Percentiles rank a stretch among this genome's conserved stretches.
Evolutionary conservation across 371 early-diverging fungal genomes (phyloP).

Genomic region (Lichtheimia corymbifera): DNA sequence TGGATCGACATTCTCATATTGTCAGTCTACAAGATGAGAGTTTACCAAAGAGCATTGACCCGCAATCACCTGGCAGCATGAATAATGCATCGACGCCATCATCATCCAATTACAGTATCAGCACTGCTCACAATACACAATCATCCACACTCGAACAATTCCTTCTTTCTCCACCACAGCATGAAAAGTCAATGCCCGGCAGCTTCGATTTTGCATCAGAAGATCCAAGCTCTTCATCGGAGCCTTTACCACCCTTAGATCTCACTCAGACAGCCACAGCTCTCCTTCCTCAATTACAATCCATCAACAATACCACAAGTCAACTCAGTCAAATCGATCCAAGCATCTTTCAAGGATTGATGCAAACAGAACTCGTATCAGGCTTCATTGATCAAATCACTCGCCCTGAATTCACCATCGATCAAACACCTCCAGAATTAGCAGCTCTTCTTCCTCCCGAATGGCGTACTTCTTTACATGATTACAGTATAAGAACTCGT

Average conservation of each 20-base stretch:
- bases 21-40: conserved; percentile 18
- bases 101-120: not conserved
- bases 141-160: not conserved
- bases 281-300: conserved; percentile 37
- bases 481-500: conserved; percentile 2
- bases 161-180: conserved; percentile 4
- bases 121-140: not conserved
- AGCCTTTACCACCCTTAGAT: conserved; percentile 14
- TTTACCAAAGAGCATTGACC: conserved; percentile 3
- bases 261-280: conserved; percentile 13
- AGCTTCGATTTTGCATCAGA: conserved; percentile 12
- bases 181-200: conserved; percentile 16
- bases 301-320: conserved; percentile 19
- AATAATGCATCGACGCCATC: conserved; percentile 4
- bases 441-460: conserved; percentile 18
- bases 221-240: not conserved
- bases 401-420: conserved; percentile 18
- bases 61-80: not conserved
- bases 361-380: conserved; percentile 27
- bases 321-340: conserved; percentile 22
- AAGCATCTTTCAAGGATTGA: conserved; percentile 28
- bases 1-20: conserved; percentile 28
- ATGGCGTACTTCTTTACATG: conserved; percentile 19
- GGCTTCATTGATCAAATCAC: conserved; percentile 21
- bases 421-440: conserved; percentile 20